Percentiles rank a stretch among this genome's conserved stretches.
These are phyloP conservation scores for Myriosclerotinia scirpicola DNA, from an alignment of 2,329 filamentous ascomycete species.

Conservation along the genomic window DNA sequence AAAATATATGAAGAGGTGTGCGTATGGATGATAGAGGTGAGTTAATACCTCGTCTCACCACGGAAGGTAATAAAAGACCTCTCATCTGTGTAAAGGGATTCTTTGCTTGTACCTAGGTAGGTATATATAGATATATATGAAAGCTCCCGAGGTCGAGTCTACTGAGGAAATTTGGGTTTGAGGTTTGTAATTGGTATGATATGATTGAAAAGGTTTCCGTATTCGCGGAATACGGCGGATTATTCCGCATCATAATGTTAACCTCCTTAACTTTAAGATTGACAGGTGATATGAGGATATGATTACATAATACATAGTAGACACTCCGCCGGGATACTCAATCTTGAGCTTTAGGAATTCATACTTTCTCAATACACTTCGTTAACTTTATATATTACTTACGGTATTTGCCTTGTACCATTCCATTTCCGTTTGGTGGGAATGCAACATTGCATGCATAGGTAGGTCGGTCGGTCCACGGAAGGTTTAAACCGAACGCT, in stretches of 20 bases:
- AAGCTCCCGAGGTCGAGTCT: neutral
- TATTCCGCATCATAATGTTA: too few species aligned
- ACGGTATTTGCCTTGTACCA: too few species aligned
- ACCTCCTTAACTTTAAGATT: too few species aligned
- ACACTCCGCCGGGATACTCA: too few species aligned
- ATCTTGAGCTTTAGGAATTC: too few species aligned
- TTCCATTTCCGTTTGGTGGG: too few species aligned
- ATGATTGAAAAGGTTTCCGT: neutral
- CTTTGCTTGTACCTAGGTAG: neutral
- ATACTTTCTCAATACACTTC: too few species aligned
- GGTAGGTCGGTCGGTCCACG: too few species aligned
- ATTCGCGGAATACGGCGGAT: neutral
- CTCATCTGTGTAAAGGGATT: conserved; percentile 4
- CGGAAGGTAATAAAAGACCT: neutral
- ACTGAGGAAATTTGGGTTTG: neutral
- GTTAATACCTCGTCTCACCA: neutral
- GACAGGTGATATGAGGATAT: too few species aligned
- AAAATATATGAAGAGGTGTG: neutral
- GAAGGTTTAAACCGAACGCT: conserved; percentile 7
- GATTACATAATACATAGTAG: too few species aligned
- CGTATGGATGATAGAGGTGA: neutral
- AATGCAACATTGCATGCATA: conserved; percentile 12
- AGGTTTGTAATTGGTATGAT: neutral
- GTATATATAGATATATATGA: neutral
- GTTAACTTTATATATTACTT: too few species aligned